Evolutionary conservation across 495 filamentous ascomycete genomes (phyloP).

Genomic region (Tuber brumale): DNA sequence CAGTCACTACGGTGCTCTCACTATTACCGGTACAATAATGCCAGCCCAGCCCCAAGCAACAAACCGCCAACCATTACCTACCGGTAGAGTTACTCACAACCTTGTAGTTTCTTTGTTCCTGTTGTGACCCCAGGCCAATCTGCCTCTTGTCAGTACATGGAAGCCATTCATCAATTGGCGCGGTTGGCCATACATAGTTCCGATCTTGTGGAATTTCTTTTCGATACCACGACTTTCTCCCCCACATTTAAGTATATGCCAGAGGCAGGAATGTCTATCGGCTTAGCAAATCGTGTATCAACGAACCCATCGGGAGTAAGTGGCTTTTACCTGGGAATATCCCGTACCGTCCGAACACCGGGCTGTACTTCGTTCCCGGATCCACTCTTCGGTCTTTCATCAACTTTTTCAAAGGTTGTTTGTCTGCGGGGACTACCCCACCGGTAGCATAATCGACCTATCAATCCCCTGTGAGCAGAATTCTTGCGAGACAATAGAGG

Average conservation of each 20-base stretch:
- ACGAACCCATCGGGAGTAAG: background rate
- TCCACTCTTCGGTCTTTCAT: conserved; percentile 44
- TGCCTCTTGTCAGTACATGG: background rate
- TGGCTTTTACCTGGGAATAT: conserved; percentile 13
- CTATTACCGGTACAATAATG: too few species aligned
- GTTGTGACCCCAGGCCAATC: conserved; percentile 32
- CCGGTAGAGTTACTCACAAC: background rate
- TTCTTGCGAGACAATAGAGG: background rate
- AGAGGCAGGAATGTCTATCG: conserved; percentile 5
- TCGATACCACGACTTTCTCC: conserved; percentile 26
- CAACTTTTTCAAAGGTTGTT: conserved; percentile 47
- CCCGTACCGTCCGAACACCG: conserved; percentile 36
- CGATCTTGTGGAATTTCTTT: conserved; percentile 28
- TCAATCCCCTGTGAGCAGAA: background rate
- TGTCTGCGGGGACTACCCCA: background rate
- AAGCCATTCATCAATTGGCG: background rate
- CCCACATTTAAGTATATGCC: conserved; percentile 22
- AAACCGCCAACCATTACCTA: too few species aligned
- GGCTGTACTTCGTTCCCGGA: conserved; percentile 27
- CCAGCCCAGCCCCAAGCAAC: too few species aligned
- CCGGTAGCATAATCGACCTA: conserved; percentile 31
- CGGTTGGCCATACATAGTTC: conserved; percentile 19
- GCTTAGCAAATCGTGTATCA: background rate
- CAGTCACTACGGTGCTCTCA: too few species aligned
- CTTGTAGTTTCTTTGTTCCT: background rate